These are phyloP conservation scores for Sarocladium brachiariae DNA, from an alignment of 2,329 filamentous ascomycete species.

Conservation along the genomic window DNA sequence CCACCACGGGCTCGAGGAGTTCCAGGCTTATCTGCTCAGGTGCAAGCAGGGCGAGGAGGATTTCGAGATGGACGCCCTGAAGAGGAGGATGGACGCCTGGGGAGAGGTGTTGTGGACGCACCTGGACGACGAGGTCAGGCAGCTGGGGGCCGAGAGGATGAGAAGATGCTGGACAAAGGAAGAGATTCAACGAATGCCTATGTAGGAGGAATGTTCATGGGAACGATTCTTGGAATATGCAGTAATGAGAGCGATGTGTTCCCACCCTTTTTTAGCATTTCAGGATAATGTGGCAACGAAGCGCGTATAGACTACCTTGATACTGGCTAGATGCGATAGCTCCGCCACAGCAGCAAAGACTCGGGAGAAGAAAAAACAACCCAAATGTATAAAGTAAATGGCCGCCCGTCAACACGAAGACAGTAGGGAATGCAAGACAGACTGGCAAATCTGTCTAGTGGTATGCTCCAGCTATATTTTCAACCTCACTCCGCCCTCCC, in stretches of 20 bases:
- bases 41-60: conserved; percentile 58
- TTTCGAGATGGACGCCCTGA: conserved; percentile 52
- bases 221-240: too few relatives aligned
- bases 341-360: too few relatives aligned
- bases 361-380: too few relatives aligned
- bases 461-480: not conserved
- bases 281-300: too few relatives aligned
- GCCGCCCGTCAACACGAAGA: not conserved
- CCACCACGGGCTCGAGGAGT: conserved; percentile 63
- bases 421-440: not conserved
- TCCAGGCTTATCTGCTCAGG: conserved; percentile 57
- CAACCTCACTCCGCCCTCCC: not conserved
- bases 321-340: too few relatives aligned
- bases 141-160: conserved; percentile 82
- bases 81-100: conserved; percentile 69
- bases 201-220: conserved; percentile 48
- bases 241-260: too few relatives aligned
- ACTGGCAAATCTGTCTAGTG: not conserved
- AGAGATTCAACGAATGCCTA: conserved; percentile 65
- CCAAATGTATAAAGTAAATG: too few relatives aligned
- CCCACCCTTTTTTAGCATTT: too few relatives aligned
- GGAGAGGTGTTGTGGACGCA: conserved; percentile 74
- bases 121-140: conserved; percentile 75
- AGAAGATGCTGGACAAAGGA: conserved; percentile 70
- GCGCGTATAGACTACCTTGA: too few relatives aligned